These are phyloP conservation scores for Yarrowia sp. DNA, from an alignment of 805 yeast genomes.

Conservation along the genomic window DNA sequence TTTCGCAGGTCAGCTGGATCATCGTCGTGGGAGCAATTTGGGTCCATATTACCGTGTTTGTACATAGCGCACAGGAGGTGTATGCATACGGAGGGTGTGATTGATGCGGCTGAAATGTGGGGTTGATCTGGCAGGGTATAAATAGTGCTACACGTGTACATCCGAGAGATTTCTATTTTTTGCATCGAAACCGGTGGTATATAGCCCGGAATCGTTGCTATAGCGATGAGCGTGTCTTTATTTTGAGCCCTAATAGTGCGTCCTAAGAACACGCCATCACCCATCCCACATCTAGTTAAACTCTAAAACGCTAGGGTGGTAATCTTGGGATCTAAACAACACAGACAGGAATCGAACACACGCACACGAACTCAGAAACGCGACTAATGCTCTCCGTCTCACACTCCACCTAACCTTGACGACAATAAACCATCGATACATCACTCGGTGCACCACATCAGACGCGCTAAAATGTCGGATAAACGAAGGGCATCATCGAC, in stretches of 20 bases:
- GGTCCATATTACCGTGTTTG: too few relatives aligned
- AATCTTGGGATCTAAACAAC: neutral
- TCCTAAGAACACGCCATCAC: neutral
- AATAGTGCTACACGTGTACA: too few relatives aligned
- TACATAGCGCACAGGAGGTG: too few relatives aligned
- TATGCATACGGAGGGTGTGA: neutral
- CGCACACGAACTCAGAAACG: neutral
- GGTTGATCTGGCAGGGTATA: too few relatives aligned
- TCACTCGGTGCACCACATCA: neutral
- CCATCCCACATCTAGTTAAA: neutral
- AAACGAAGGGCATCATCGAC: conserved; percentile 24
- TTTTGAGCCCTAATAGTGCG: too few relatives aligned
- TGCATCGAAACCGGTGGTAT: too few relatives aligned
- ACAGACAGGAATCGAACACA: neutral
- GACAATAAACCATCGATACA: neutral
- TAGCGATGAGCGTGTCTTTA: too few relatives aligned
- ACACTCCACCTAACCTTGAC: neutral
- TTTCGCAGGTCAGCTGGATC: neutral
- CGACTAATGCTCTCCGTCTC: too few relatives aligned
- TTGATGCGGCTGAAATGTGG: neutral
- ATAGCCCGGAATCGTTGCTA: too few relatives aligned
- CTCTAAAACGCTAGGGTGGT: neutral
- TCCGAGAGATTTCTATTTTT: too few relatives aligned
- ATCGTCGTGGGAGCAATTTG: neutral
- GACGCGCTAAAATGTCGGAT: neutral